Conservation (phyloP, 495 filamentous ascomycete genomes). For the Penicillium cosmopolitanum region DNA sequence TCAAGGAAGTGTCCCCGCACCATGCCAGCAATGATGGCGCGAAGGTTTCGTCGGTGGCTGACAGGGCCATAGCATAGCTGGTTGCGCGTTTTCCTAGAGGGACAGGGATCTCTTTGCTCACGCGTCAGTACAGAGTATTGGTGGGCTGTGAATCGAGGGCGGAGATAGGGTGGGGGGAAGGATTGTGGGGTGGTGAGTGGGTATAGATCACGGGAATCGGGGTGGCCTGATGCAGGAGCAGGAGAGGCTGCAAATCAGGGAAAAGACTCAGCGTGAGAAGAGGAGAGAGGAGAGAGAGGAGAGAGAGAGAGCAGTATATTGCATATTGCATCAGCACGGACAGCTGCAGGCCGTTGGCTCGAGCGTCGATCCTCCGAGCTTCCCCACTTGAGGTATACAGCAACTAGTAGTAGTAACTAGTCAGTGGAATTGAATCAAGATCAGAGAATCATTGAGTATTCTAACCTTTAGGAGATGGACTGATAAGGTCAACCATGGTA, state of each 20-base stretch:
- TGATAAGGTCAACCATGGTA: background rate
- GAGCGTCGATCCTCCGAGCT: constrained; percentile 14
- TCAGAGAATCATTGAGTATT: background rate
- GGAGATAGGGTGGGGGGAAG: background rate
- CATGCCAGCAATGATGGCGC: background rate
- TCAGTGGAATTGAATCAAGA: background rate
- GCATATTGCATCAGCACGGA: constrained; percentile 8
- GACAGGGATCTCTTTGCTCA: background rate
- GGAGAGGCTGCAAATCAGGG: background rate
- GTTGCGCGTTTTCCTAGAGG: background rate
- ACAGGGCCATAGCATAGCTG: background rate
- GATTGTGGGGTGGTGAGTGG: constrained; percentile 21
- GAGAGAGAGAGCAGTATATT: background rate
- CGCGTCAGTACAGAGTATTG: background rate
- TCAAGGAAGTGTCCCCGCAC: background rate
- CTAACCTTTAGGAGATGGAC: too few relatives aligned
- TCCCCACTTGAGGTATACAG: constrained; percentile 7
- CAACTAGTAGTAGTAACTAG: too few relatives aligned
- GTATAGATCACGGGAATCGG: background rate
- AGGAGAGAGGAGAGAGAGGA: background rate
- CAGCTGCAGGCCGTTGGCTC: constrained; percentile 7
- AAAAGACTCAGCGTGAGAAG: background rate
- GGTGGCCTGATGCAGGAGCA: constrained; percentile 5
- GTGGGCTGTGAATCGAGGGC: background rate
- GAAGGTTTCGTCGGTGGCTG: constrained; percentile 1